Base-by-base conservation (phyloP, 805 yeast genomes). In the Saturnispora galanensis region DNA sequence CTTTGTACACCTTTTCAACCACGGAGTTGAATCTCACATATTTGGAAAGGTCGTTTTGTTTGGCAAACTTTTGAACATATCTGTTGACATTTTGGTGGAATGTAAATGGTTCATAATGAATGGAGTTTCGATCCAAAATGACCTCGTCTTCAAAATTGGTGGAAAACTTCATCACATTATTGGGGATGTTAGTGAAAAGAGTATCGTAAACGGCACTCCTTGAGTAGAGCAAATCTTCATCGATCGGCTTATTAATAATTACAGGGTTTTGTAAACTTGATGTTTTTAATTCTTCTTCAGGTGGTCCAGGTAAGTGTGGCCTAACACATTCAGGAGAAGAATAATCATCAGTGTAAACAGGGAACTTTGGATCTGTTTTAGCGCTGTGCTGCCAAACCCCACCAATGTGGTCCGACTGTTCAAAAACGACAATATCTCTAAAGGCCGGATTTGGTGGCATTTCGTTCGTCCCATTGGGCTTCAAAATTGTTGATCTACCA, bases 161-260 rank as follows among this genome's bases (percentile, higher is more conserved):
- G 3, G 72, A 66, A 47, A 61, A 69, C 34, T 68, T 51, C 50
- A 68, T 67, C 45, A 63, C 59, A 29, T 64, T 50, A 15, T 63
- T 47, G 1, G 73, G 69, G 34, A 69, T 59, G 49, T 69, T 69
- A 29, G 74, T 68, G 55, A 60, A 69, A n/a, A 69, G 54, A 35
- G 58, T 54, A 2, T 61, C 57, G 44, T 58, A 69, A 6, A 67
- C 41, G 10, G 42, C 50, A 26, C 50, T 47, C 58, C 34, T 60
- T 44, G 32, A 33, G 42, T 48, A 48, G 35, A 44, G 31, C 10
- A 32, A 29, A n/a, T 42, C 32, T 32, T 26, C 31, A 15, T 35
- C 21, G 7, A 38, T 11, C 11, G 30, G 26, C n/a, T 31, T n/a
- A 28, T 15, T 31, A 17, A 35, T 35, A 1, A 12, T 13, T 4